A percentile compares a stretch with the other conserved stretches of the same genome.
Conservation (phyloP, 2,329 filamentous ascomycete species). For the Botrytis galanthina region DNA sequence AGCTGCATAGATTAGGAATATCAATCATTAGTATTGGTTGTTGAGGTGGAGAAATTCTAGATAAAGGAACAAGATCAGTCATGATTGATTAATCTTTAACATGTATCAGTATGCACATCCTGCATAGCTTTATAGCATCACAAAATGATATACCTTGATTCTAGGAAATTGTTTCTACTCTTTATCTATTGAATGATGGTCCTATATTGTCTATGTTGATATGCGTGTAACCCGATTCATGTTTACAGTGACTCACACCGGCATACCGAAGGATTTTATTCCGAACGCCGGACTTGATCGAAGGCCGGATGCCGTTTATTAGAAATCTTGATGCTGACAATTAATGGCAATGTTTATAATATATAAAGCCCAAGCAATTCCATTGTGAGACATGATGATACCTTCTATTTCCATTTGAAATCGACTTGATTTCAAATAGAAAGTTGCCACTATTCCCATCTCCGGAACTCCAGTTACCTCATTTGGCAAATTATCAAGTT, state of each 20-base stretch:
- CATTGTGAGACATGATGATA: conserved; percentile 20
- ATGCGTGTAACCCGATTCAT: neutral
- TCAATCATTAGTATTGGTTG: conserved; percentile 1
- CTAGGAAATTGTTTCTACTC: conserved; percentile 9
- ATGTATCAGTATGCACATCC: conserved; percentile 20
- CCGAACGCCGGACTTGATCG: neutral
- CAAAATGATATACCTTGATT: conserved; percentile 30
- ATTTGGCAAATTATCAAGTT: neutral
- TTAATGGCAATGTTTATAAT: neutral
- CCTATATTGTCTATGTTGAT: neutral
- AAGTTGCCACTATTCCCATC: conserved; percentile 14
- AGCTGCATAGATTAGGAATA: conserved; percentile 51
- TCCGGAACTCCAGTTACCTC: conserved; percentile 8
- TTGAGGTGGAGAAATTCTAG: conserved; percentile 17
- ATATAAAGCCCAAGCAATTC: conserved; percentile 20
- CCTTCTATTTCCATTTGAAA: neutral
- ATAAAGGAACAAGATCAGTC: conserved; percentile 11
- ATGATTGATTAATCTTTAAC: conserved; percentile 10
- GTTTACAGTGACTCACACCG: neutral
- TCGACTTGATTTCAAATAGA: conserved; percentile 16
- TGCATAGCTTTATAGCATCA: conserved; percentile 29
- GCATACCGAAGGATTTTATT: neutral
- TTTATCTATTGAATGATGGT: neutral
- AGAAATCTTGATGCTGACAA: neutral
- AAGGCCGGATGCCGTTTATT: neutral